Evolutionary conservation across 768 basidiomycete species (phyloP).

Genomic region (Melanogaster broomeanus): DNA sequence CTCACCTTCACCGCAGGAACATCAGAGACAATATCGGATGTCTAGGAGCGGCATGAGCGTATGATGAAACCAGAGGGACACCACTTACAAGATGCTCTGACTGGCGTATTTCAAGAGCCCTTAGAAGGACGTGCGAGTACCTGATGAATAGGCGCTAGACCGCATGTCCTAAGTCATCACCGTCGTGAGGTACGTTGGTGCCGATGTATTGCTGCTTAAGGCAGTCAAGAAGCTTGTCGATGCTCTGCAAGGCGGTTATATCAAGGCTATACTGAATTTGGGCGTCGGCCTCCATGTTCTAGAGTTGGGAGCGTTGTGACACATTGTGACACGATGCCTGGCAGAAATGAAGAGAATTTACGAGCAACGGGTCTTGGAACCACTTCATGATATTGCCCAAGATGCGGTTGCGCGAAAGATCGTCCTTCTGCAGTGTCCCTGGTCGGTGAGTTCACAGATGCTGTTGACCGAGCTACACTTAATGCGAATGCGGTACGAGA

Average conservation of each 20-base stretch:
- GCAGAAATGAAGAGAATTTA: slow-evolving; percentile 33
- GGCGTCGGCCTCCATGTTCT: slow-evolving; percentile 41
- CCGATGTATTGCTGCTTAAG: slow-evolving; percentile 64
- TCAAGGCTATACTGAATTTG: slow-evolving; percentile 66
- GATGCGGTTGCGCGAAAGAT: slow-evolving; percentile 63
- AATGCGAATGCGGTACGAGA: slow-evolving; percentile 64
- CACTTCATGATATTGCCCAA: slow-evolving; percentile 81
- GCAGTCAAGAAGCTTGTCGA: slow-evolving; percentile 74
- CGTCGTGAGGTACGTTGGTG: slow-evolving; percentile 47
- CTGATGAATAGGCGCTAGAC: slow-evolving; percentile 79
- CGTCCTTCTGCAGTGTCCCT: slow-evolving; percentile 68
- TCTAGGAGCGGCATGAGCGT: slow-evolving; percentile 31
- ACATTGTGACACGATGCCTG: slow-evolving; percentile 1
- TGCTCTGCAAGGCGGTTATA: slow-evolving; percentile 68
- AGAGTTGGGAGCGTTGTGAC: not conserved
- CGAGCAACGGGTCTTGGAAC: slow-evolving; percentile 58
- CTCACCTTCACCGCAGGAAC: slow-evolving; percentile 48
- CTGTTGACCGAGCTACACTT: slow-evolving; percentile 74
- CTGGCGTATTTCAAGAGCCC: slow-evolving; percentile 56
- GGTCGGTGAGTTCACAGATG: slow-evolving; percentile 62
- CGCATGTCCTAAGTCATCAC: slow-evolving; percentile 67
- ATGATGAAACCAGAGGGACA: not conserved
- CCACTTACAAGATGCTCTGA: slow-evolving; percentile 44
- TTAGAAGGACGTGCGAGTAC: slow-evolving; percentile 67
- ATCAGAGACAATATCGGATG: slow-evolving; percentile 52